Base-by-base conservation (phyloP, 345 rosid genomes). In the Excoecaria cochinchinensis region DNA sequence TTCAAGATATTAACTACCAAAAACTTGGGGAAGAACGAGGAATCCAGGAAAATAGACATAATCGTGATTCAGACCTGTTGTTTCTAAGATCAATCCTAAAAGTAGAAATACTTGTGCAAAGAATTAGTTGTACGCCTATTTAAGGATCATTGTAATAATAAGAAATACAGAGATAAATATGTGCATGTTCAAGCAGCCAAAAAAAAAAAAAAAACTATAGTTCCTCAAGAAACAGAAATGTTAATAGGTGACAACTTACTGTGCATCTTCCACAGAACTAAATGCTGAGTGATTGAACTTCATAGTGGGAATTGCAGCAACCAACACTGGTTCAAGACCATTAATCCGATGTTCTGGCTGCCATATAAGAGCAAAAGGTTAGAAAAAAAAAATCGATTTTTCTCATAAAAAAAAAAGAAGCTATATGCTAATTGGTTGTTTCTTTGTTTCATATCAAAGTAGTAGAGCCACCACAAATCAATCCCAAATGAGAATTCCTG, bases 221-320 rank as follows among this genome's bases (percentile, higher is more conserved):
- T 50, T 42, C 38, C 31, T 42, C 47, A 46, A 70, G 17, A 71
- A 4, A 14, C 6, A 7, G 16, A 7, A 58, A 51, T 17, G 25
- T 25, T 60, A 47, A 8, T 6, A 21, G 52, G 16, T 51, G 48
- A 24, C 25, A 50, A 85, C 92, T 84, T 82, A 91, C 93, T 83
- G 88, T 74, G 91, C 86, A 81, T 88, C 91, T 76, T 87, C 87
- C 16, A 71, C 62, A 2, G 89, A 84, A 68, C 78, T 79, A 78
- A 82, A 86, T 6, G 89, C 82, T 75, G 85, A 88, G 21, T 13
- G 78, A 69, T 79, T 77, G 85, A 89, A 89, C 73, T 53, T 86
- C 80, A 87, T 74, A 8, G 93, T 87, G 31, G 96, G 91, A 59
- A 91, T 89, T n/a, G 92, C 89, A 56, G 89, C 87, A 44, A 88